A percentile compares a stretch with the other conserved stretches of the same genome.
phyloP scores from a whole-genome alignment of 1,284 basidiomycete genomes.

The Sporisorium reilianum region DNA sequence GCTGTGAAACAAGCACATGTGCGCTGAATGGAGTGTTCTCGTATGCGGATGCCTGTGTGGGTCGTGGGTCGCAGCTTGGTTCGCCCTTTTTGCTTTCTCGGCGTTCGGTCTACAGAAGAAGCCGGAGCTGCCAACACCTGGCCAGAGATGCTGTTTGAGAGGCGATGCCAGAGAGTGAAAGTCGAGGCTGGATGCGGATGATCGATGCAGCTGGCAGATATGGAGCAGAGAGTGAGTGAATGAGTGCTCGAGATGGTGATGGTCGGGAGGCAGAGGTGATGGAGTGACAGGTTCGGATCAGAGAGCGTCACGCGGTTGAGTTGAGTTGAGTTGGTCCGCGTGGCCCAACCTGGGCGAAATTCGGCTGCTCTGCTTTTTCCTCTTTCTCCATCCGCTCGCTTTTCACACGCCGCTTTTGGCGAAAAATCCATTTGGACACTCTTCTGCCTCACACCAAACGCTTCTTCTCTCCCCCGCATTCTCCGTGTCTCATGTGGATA shows the following conservation, averaged over 20 bases:
- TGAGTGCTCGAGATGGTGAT: background rate
- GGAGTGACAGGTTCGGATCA: background rate
- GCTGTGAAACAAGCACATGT: background rate
- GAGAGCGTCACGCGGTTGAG: too few species aligned
- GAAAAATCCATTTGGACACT: too few species aligned
- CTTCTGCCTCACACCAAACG: too few species aligned
- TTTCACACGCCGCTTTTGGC: constrained; percentile 31
- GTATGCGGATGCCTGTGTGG: background rate
- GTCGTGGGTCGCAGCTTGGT: background rate
- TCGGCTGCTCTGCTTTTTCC: constrained; percentile 2
- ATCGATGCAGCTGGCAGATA: background rate
- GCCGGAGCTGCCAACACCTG: background rate
- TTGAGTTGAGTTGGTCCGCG: background rate
- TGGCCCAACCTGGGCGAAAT: background rate
- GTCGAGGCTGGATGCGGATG: background rate
- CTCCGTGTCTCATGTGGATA: background rate
- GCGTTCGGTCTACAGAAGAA: background rate
- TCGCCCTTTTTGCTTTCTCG: background rate
- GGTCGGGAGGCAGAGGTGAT: too few species aligned
- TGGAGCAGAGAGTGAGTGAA: background rate
- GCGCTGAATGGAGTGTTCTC: constrained; percentile 8
- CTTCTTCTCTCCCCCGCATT: background rate
- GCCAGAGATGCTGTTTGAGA: background rate
- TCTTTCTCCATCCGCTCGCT: constrained; percentile 17
- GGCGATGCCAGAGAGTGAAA: background rate